phyloP scores from a whole-genome alignment of 805 yeast species.

The Millerago galiae region DNA sequence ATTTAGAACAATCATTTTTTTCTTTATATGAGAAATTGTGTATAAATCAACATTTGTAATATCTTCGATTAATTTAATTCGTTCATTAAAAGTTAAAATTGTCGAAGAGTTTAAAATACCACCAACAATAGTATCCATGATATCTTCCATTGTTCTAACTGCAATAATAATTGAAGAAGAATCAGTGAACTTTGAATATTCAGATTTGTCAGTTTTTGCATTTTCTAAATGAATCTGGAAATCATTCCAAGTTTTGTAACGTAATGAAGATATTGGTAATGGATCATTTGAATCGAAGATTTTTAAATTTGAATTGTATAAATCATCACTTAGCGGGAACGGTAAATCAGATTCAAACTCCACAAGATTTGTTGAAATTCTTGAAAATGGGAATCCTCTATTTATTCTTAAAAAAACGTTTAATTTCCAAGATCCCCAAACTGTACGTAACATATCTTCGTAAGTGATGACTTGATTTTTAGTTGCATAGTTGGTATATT shows the following conservation, averaged over 20 bases:
- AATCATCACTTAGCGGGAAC: conserved; percentile 26
- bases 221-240: conserved; percentile 12
- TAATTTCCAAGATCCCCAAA: conserved; percentile 35
- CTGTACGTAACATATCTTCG: conserved; percentile 27
- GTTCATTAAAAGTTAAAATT: conserved; percentile 21
- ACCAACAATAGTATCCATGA: conserved; percentile 27
- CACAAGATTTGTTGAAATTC: conserved; percentile 15
- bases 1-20: conserved; percentile 29
- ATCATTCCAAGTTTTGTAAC: conserved; percentile 15
- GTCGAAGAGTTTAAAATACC: conserved; percentile 23
- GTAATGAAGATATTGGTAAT: conserved; percentile 8
- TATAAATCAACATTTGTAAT: conserved; percentile 8
- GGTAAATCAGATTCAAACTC: conserved; percentile 28
- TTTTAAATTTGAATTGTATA: conserved; percentile 16
- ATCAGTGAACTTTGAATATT: conserved; percentile 17
- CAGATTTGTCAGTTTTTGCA: conserved; percentile 5
- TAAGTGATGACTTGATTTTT: conserved; percentile 29
- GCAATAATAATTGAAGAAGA: conserved; percentile 26
- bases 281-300: conserved; percentile 16
- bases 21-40: background rate
- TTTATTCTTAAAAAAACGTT: conserved; percentile 28
- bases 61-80: conserved; percentile 19
- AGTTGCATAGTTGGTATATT: conserved; percentile 23
- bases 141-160: conserved; percentile 27
- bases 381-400: conserved; percentile 31